Percentiles rank a stretch among this genome's conserved stretches.
Conservation (phyloP, 441 rosid genomes). For the Arabidopsis hybrid region DNA sequence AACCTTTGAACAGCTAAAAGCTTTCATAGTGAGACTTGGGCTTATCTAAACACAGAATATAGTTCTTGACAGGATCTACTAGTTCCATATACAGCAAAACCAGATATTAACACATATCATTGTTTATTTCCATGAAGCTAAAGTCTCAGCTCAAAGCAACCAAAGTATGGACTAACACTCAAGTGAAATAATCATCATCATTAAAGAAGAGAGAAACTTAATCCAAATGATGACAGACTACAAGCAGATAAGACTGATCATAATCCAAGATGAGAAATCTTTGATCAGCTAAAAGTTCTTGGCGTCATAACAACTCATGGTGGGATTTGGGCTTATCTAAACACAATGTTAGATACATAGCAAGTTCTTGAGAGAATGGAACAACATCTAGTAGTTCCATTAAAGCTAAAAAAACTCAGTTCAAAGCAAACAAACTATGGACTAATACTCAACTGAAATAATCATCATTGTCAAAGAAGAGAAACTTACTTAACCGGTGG, state of each 20-base stretch:
- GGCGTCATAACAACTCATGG: background rate
- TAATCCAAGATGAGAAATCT: too few relatives aligned
- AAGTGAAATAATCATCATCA: background rate
- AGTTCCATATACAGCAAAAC: conserved; percentile 3
- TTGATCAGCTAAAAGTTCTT: too few relatives aligned
- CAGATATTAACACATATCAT: background rate
- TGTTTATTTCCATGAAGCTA: background rate
- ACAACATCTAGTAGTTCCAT: conserved; percentile 17
- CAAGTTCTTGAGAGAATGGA: conserved; percentile 12
- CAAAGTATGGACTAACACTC: conserved; percentile 16
- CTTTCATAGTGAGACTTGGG: background rate
- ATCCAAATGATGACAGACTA: too few relatives aligned
- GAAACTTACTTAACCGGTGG: conserved; percentile 88
- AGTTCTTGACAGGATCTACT: background rate
- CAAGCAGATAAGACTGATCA: too few relatives aligned
- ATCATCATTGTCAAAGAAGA: background rate
- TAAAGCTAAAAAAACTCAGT: background rate
- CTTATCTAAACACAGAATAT: conserved; percentile 15
- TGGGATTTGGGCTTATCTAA: conserved; percentile 4
- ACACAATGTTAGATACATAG: conserved; percentile 2
- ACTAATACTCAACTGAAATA: conserved; percentile 15
- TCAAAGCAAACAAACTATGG: conserved; percentile 9
- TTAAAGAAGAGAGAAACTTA: background rate
- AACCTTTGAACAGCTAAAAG: background rate
- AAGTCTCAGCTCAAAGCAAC: conserved; percentile 13